These are phyloP conservation scores for apple (Malus domestica) DNA, from an alignment of 306 rosid species.

Conservation along the genomic window DNA sequence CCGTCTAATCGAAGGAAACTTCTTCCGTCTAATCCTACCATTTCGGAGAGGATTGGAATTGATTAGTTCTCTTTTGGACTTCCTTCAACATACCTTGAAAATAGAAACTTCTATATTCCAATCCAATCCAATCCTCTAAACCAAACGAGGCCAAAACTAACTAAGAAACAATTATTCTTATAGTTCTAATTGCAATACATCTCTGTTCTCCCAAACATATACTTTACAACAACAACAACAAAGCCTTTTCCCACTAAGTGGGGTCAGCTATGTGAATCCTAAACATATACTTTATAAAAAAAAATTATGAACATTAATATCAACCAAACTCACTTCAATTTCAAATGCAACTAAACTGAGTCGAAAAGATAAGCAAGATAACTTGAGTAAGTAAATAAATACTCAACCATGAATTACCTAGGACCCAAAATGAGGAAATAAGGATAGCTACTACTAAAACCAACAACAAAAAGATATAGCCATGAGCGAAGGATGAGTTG, in stretches of 20 bases:
- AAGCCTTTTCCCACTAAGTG: too few species aligned
- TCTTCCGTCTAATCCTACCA: not conserved
- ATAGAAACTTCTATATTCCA: not conserved
- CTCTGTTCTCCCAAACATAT: not conserved
- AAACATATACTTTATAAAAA: not conserved
- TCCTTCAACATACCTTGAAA: not conserved
- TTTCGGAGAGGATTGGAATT: not conserved
- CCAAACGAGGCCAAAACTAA: not conserved
- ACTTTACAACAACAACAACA: not conserved
- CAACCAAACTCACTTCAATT: not conserved
- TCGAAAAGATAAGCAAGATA: not conserved
- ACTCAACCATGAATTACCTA: not conserved
- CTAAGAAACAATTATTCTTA: not conserved
- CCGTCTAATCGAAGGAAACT: not conserved
- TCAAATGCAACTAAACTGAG: not conserved
- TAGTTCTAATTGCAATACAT: not conserved
- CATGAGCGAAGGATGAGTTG: not conserved
- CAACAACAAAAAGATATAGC: not conserved
- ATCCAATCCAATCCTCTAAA: not conserved
- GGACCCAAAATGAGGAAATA: not conserved
- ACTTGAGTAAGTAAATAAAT: not conserved
- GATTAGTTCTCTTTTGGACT: not conserved
- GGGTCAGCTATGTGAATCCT: too few species aligned
- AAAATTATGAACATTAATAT: not conserved
- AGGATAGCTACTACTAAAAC: not conserved